Percentiles rank a stretch among this genome's conserved stretches.
These are phyloP conservation scores for Prinsepia uniflora DNA, from an alignment of 306 rosid species.

Conservation along the genomic window DNA sequence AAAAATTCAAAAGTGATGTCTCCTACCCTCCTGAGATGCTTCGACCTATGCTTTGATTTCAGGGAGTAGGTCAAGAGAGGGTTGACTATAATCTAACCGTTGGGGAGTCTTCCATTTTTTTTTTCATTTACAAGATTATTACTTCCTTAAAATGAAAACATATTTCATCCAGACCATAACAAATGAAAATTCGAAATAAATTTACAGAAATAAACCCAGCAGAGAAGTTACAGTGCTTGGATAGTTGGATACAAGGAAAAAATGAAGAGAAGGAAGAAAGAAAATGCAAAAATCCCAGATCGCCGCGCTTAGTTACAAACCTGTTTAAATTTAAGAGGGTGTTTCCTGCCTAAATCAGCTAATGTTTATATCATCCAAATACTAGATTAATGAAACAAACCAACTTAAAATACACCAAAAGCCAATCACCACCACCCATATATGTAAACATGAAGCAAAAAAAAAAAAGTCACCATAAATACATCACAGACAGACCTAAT, in stretches of 20 bases:
- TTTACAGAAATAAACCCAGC: constrained; percentile 25
- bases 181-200: constrained; percentile 12
- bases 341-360: constrained; percentile 67
- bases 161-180: not conserved
- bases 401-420: constrained; percentile 55
- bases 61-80: not conserved
- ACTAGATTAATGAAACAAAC: constrained; percentile 47
- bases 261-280: constrained; percentile 16
- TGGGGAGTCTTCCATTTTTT: no score
- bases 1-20: constrained; percentile 1
- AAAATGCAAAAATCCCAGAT: constrained; percentile 32
- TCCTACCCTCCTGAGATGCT: not conserved
- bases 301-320: constrained; percentile 67
- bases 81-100: not conserved
- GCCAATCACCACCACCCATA: constrained; percentile 71
- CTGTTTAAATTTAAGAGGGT: constrained; percentile 45
- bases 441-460: constrained; percentile 40
- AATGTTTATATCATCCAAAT: constrained; percentile 23
- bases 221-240: no score
- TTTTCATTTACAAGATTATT: no score
- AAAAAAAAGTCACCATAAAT: constrained; percentile 51
- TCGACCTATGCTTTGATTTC: not conserved
- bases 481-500: constrained; percentile 84
- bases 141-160: not conserved
- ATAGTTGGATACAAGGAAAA: constrained; percentile 19